Conservation (phyloP, 257 asterid species). For the Nicotiana attenuata region DNA sequence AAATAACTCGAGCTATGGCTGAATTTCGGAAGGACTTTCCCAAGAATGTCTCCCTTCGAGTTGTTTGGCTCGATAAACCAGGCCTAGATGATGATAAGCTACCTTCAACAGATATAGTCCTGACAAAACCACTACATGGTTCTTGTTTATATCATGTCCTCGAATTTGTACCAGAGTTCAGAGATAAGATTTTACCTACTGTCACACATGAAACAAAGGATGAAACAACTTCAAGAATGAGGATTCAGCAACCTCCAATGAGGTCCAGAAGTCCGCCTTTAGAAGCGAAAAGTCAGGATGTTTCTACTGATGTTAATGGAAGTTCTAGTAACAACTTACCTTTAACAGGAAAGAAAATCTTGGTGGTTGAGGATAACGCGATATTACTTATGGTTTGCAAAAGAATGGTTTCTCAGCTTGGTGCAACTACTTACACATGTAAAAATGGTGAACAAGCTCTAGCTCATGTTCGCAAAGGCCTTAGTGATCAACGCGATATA, state of each 20-base stretch:
- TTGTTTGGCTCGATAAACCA: constrained; percentile 58
- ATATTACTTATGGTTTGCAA: constrained; percentile 38
- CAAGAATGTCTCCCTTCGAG: constrained; percentile 27
- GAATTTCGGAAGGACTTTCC: constrained; percentile 49
- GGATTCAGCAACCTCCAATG: background rate
- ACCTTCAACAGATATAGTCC: constrained; percentile 44
- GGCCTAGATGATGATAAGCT: constrained; percentile 34
- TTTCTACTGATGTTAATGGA: background rate
- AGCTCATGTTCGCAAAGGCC: constrained; percentile 30
- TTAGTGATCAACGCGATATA: constrained; percentile 6
- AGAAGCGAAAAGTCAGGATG: background rate
- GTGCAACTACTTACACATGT: constrained; percentile 37
- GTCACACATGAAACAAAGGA: background rate
- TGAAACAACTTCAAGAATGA: background rate
- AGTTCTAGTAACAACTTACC: constrained; percentile 6
- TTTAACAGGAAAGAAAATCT: constrained; percentile 44
- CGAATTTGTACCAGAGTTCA: constrained; percentile 56
- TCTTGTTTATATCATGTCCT: constrained; percentile 46
- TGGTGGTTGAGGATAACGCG: constrained; percentile 57
- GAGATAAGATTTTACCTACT: background rate
- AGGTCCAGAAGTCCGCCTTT: background rate
- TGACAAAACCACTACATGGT: constrained; percentile 70
- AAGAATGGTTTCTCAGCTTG: constrained; percentile 35
- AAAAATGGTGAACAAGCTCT: constrained; percentile 54
- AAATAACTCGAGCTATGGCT: constrained; percentile 40